Base-by-base conservation (phyloP, 225 moss, liverwort and hornwort genomes). In the Marchantia paleacea region DNA sequence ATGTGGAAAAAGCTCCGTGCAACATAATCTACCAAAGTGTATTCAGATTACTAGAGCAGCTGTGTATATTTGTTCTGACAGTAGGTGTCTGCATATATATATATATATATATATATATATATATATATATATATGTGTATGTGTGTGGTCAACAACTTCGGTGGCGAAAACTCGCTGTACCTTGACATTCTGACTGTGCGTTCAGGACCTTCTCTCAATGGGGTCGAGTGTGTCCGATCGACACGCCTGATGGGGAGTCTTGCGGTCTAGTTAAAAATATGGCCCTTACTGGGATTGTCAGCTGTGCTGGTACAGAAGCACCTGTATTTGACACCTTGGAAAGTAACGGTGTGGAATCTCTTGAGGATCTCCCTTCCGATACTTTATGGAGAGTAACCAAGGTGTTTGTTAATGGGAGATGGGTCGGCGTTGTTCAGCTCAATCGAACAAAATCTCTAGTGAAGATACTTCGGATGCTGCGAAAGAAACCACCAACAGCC, bases 231-330 rank as follows among this genome's bases (percentile, higher is more conserved):
- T 99, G 99, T 64, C 93, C 93, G n/a, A 90, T 99, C 57, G 95
- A 99, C 83, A 99, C 99, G 60, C 89, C 90, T 48, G 95, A 99
- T 84, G 95, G 95, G 61, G 92, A 90, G 66, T 86, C 92, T 58
- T 99, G 99, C 80, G 99, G 99, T 31, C 83, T 99, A 69, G 99
- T 99, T 15, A 95, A 99, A 84, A 94, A 94, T 63, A 85, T 99
- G 85, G 90, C 95, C 3, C 87, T 99, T 0, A 94, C 95, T 65
- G 91, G 95, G 65, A 71, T 99, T 11, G 75, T 99, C 62, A 95
- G 95, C 87, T 82, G 83, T 47, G 83, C 71, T 65, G 88, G 83
- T 68, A 72, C 81, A 71, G 95, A 92, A 76, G 87, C 10, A 24
- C 85, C 83, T 25, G 86, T 97, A 75, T 75, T 90, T 53, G 63